Evolutionary conservation across 768 basidiomycete species (phyloP).

Genomic region (Dictyophora rubrovolvata): DNA sequence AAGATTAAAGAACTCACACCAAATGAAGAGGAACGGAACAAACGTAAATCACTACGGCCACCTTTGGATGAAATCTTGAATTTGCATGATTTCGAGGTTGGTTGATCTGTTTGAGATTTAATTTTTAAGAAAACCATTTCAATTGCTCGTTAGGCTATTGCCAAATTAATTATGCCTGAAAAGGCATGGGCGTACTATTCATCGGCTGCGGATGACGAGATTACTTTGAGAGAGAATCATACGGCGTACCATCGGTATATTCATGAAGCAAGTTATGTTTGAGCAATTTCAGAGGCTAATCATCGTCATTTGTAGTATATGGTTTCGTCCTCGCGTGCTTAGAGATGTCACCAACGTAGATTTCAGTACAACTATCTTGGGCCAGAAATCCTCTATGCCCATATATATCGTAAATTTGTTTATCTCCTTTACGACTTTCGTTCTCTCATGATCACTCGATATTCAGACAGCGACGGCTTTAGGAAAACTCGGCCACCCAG

Average conservation of each 20-base stretch:
- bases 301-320: slow-evolving; percentile 36
- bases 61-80: slow-evolving; percentile 72
- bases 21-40: slow-evolving; percentile 60
- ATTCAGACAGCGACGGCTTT: slow-evolving; percentile 70
- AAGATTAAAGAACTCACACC: slow-evolving; percentile 54
- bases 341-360: slow-evolving; percentile 82
- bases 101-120: slow-evolving; percentile 16
- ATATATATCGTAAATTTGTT: slow-evolving; percentile 56
- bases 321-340: slow-evolving; percentile 85
- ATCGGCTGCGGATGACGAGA: slow-evolving; percentile 94
- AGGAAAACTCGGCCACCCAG: slow-evolving; percentile 91
- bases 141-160: slow-evolving; percentile 52
- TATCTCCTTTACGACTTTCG: not conserved
- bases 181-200: slow-evolving; percentile 97
- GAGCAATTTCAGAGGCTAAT: not conserved
- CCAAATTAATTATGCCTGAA: slow-evolving; percentile 67
- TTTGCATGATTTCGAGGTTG: slow-evolving; percentile 89
- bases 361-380: slow-evolving; percentile 75
- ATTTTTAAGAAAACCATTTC: not conserved
- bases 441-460: not conserved
- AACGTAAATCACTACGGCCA: slow-evolving; percentile 53
- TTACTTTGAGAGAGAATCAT: slow-evolving; percentile 82
- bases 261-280: not conserved
- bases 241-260: slow-evolving; percentile 77
- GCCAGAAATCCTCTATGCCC: slow-evolving; percentile 64